Evolutionary conservation across 2,329 filamentous ascomycete species (phyloP), one percentile per base, ranked within the genome.

Genomic region (Akanthomyces lecanii): DNA sequence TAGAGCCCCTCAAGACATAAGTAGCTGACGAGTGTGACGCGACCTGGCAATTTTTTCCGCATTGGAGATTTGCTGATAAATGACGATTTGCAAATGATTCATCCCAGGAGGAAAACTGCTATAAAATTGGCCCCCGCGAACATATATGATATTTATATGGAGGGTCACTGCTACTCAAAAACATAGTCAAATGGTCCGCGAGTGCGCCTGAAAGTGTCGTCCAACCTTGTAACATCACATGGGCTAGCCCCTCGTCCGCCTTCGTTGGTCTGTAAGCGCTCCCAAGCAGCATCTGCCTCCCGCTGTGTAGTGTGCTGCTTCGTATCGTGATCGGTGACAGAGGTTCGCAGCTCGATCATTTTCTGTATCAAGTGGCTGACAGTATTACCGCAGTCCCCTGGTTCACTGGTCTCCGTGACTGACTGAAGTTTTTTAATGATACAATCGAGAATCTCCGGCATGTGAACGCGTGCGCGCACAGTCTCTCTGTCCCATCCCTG

Each of bases 1-100:
- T 82, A 11, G 78, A 78, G 58, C 30, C 59, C 1, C 77, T 78
- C 18, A 66, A 70, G 14, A 69, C 67, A 14, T 70, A n/a, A 65
- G 45, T 12, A 42, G 52, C 23, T 23, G 47, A 36, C 2, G 33
- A 36, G 7, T 6, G 10, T 25, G 33, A 12, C 28, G 10, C 23
- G n/a, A 11, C 25, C 48, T 33, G 28, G 30, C 18, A 23, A 3
- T 50, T 50, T 6, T 6, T 30, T 36, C 33, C 6, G 33, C 10
- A 4, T 36, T 36, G 33, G 8, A 2, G 8, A 36, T 8, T 36
- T 36, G 5, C 8, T 36, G 7, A 36, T 2, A 36, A 10, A 36
- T 36, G 6, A 36, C 33, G 10, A 2, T 11, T 36, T 36, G 8
- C 10, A 36, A 10, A 6, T 36, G 5, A 36, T 2, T 36, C 5